Evolutionary conservation across 306 rosid genomes (phyloP).

Genomic region (Crotalaria pallida): DNA sequence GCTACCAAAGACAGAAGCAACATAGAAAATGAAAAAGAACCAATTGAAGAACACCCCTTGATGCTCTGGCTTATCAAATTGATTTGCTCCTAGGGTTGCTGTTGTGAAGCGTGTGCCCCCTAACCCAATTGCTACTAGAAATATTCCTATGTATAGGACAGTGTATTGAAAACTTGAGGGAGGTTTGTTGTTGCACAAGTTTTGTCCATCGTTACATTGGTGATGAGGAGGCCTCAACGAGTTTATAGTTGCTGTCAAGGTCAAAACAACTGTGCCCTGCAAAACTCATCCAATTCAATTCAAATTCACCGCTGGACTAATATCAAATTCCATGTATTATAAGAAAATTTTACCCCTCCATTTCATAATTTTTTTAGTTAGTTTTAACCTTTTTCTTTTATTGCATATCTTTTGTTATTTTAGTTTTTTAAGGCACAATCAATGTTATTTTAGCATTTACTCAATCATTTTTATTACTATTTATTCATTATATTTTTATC

Average conservation of each 20-base stretch:
- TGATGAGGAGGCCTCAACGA: constrained; percentile 39
- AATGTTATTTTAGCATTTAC: no score
- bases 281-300: neutral
- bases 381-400: no score
- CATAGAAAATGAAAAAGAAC: constrained; percentile 29
- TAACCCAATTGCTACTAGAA: constrained; percentile 25
- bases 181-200: constrained; percentile 16
- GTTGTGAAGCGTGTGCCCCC: constrained; percentile 46
- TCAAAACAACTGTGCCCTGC: constrained; percentile 32
- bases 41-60: constrained; percentile 40
- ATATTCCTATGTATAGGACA: constrained; percentile 23
- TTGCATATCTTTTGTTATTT: no score
- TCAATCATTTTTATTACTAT: no score
- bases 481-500: no score
- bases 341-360: no score
- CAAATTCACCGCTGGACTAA: no score
- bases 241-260: constrained; percentile 25
- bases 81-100: constrained; percentile 42
- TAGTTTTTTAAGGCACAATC: no score
- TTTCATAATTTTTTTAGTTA: no score
- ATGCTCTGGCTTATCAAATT: constrained; percentile 28
- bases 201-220: constrained; percentile 16
- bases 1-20: neutral
- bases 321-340: no score
- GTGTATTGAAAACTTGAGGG: constrained; percentile 22